Percentiles rank a stretch among this genome's conserved stretches.
These are phyloP conservation scores for Lentinula sp. DNA, from an alignment of 768 basidiomycete genomes.

Conservation along the genomic window DNA sequence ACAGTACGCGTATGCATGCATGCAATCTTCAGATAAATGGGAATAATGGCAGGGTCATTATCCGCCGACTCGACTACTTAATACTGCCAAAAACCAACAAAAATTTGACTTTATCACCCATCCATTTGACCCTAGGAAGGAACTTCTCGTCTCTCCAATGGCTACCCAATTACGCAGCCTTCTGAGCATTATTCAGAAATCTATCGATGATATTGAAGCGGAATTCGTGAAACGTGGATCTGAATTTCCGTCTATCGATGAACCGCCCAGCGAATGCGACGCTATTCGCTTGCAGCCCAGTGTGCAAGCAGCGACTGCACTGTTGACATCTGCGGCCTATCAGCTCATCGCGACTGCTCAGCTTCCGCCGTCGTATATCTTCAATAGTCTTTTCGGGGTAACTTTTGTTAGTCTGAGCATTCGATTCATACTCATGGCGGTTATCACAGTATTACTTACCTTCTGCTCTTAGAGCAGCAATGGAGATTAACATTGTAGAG, in stretches of 20 bases:
- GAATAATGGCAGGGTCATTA: not conserved
- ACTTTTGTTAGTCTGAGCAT: not conserved
- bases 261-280: not conserved
- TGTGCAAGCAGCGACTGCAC: not conserved
- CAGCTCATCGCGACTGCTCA: conserved; percentile 1
- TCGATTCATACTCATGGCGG: not conserved
- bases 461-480: conserved; percentile 11
- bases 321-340: not conserved
- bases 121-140: not conserved
- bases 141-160: not conserved
- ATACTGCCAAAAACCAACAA: not conserved
- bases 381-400: conserved; percentile 3
- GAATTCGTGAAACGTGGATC: not conserved
- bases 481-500: conserved; percentile 20
- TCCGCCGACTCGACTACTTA: not conserved
- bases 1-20: not conserved
- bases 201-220: not conserved
- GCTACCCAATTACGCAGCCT: not conserved
- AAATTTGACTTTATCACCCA: not conserved
- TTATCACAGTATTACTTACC: conserved; percentile 12
- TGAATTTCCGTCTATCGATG: conserved; percentile 1
- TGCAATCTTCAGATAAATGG: not conserved
- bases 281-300: not conserved
- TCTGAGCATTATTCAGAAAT: not conserved
- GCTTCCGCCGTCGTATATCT: not conserved